These are phyloP conservation scores for Microsporum audouinii DNA, from an alignment of 2,329 filamentous ascomycete species.

Conservation along the genomic window DNA sequence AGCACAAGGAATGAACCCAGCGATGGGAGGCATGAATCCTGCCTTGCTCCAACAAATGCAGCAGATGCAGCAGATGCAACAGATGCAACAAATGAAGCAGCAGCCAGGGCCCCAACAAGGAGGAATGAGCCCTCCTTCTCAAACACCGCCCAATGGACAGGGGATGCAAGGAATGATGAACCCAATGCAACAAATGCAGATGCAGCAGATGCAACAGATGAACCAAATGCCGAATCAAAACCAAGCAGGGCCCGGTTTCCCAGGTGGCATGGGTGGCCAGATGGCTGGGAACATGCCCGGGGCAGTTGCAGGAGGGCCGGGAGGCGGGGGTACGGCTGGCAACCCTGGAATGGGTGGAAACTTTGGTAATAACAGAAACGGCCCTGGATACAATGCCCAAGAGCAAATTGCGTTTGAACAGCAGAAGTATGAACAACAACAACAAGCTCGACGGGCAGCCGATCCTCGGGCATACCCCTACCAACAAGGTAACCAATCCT, in stretches of 20 bases:
- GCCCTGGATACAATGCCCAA: conserved; percentile 52
- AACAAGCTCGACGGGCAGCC: conserved; percentile 46
- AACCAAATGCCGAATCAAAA: conserved; percentile 37
- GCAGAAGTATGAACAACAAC: conserved; percentile 64
- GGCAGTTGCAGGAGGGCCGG: conserved; percentile 20
- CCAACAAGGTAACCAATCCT: conserved; percentile 53
- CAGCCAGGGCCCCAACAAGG: conserved; percentile 17
- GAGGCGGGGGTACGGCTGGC: conserved; percentile 43
- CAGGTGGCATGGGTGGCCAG: conserved; percentile 26
- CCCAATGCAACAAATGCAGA: conserved; percentile 65
- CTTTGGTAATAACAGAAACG: conserved; percentile 35
- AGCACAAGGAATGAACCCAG: conserved; percentile 54
- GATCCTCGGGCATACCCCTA: conserved; percentile 33
- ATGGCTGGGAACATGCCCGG: conserved; percentile 23
- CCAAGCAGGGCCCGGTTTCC: conserved; percentile 27
- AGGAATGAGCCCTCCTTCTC: conserved; percentile 26
- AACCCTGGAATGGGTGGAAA: conserved; percentile 26
- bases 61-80: conserved; percentile 55
- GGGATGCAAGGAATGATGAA: conserved; percentile 50
- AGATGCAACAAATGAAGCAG: conserved; percentile 11
- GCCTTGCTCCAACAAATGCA: conserved; percentile 64
- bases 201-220: conserved; percentile 57
- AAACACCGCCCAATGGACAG: conserved; percentile 41
- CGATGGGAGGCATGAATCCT: conserved; percentile 58
- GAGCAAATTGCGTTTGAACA: conserved; percentile 67